Conservation (phyloP, 2,329 filamentous ascomycete species). For the Calonectria multiphialidica region DNA sequence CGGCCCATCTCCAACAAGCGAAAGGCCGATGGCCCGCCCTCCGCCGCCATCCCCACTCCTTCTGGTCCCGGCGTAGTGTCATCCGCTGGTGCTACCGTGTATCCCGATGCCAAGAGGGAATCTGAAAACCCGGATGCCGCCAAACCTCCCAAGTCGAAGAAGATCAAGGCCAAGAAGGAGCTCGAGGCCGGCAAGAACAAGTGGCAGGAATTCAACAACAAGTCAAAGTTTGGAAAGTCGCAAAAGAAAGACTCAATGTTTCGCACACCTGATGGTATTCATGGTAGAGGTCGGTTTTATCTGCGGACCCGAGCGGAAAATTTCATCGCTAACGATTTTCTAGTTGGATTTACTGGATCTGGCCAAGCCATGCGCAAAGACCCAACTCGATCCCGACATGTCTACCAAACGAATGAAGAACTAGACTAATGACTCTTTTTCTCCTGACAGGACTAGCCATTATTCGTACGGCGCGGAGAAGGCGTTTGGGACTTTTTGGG, state of each 20-base stretch:
- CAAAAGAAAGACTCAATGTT: slow-evolving; percentile 97
- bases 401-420: slow-evolving; percentile 84
- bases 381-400: slow-evolving; percentile 82
- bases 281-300: slow-evolving; percentile 79
- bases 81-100: slow-evolving; percentile 68
- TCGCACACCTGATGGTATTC: slow-evolving; percentile 86
- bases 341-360: slow-evolving; percentile 96
- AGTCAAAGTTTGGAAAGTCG: slow-evolving; percentile 76
- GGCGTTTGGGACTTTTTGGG: slow-evolving; percentile 43
- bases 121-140: slow-evolving; percentile 72
- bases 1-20: slow-evolving; percentile 84
- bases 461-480: slow-evolving; percentile 32
- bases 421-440: slow-evolving; percentile 67
- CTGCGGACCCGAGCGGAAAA: not conserved
- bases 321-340: slow-evolving; percentile 33
- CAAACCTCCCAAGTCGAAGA: slow-evolving; percentile 85
- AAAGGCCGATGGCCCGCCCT: slow-evolving; percentile 84
- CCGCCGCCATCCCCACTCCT: slow-evolving; percentile 53
- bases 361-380: slow-evolving; percentile 98
- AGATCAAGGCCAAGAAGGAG: slow-evolving; percentile 91
- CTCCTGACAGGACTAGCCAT: slow-evolving; percentile 42
- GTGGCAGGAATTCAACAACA: slow-evolving; percentile 93
- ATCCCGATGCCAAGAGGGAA: slow-evolving; percentile 72
- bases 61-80: slow-evolving; percentile 60
- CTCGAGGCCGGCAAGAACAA: slow-evolving; percentile 91